Evolutionary conservation across 768 basidiomycete species (phyloP), one percentile per base, ranked within the genome.

Genomic region (Boletellus ananas): DNA sequence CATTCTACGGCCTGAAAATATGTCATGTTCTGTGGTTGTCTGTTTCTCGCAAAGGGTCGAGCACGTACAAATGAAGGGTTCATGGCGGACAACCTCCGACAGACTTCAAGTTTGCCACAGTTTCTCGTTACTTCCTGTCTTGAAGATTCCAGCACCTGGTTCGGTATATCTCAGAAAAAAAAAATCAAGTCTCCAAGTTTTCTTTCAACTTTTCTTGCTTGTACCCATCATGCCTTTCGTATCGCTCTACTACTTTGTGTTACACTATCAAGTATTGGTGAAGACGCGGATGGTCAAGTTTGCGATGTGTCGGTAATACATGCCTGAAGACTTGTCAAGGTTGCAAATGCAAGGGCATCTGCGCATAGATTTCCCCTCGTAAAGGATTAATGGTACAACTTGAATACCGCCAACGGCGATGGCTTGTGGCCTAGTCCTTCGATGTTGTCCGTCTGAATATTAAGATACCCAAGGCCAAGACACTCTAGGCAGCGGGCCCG

Each of bases 161-260:
- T 77, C 77, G 74, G 74, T 82, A 79, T 68, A 66, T 72, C 37
- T 40, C 71, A 77, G 71, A 77, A 70, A 72, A 72, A 3, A 62
- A 72, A 72, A 72, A 65, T 72, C 79, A 82, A 83, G 79, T 80
- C 81, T 77, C 23, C 81, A 83, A 83, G 80, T 84, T 71, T 77
- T 71, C 68, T 74, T 64, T 74, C 74, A 65, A 71, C 72, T 69
- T 78, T 75, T 79, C 74, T 74, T 74, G 68, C 70, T 75, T 66
- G 70, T 72, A 69, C 56, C 52, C 35, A 25, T 43, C 60, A 56
- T 63, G 63, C 61, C 58, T 71, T 69, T 72, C 70, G 63, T 72
- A 72, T 68, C 70, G 71, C 70, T 69, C 73, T 77, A 72, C 65
- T 71, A 69, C 72, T 69, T 70, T 74, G 65, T 74, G 72, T 74